Percentiles rank a stretch among this genome's conserved stretches.
Conservation (phyloP, 306 rosid species). For the Spatholobus suberectus region DNA sequence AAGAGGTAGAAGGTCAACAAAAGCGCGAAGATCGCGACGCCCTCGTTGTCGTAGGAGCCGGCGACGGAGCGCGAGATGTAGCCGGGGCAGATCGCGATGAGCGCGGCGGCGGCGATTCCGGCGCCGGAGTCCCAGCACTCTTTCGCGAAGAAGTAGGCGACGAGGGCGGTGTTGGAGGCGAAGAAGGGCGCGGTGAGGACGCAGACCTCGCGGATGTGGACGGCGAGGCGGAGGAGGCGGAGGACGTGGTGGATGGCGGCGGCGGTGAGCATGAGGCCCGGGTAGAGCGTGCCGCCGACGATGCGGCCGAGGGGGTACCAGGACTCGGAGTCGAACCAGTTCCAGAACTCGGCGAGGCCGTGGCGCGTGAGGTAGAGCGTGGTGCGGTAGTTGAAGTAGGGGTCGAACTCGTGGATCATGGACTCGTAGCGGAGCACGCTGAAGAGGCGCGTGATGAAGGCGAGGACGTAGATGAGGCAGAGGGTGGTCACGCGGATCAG, state of each 20-base stretch:
- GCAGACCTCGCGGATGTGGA: conserved; percentile 97
- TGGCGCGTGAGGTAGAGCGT: conserved; percentile 77
- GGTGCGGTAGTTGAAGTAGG: conserved; percentile 96
- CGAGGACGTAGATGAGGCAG: conserved; percentile 74
- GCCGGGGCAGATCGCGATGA: conserved; percentile 97
- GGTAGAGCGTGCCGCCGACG: conserved; percentile 95
- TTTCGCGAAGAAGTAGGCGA: conserved; percentile 90
- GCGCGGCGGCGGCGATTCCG: conserved; percentile 88
- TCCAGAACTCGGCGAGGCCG: conserved; percentile 97
- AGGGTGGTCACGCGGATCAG: conserved; percentile 84
- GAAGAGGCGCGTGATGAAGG: conserved; percentile 94
- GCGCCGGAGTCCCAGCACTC: conserved; percentile 98
- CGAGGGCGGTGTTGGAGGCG: conserved; percentile 93
- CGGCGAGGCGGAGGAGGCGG: conserved; percentile 70
- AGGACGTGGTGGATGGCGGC: conserved; percentile 75
- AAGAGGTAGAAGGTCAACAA: conserved; percentile 84
- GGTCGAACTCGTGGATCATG: conserved; percentile 99
- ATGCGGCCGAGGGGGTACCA: conserved; percentile 98
- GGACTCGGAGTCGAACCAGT: conserved; percentile 97
- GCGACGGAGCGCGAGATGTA: conserved; percentile 97
- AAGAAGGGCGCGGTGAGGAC: conserved; percentile 94
- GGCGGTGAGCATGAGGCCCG: conserved; percentile 97
- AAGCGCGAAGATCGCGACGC: conserved; percentile 91
- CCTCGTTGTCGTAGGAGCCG: conserved; percentile 97
- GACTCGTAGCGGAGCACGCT: conserved; percentile 96